phyloP scores from a whole-genome alignment of 768 basidiomycete genomes.

The Amanita polypyramis region DNA sequence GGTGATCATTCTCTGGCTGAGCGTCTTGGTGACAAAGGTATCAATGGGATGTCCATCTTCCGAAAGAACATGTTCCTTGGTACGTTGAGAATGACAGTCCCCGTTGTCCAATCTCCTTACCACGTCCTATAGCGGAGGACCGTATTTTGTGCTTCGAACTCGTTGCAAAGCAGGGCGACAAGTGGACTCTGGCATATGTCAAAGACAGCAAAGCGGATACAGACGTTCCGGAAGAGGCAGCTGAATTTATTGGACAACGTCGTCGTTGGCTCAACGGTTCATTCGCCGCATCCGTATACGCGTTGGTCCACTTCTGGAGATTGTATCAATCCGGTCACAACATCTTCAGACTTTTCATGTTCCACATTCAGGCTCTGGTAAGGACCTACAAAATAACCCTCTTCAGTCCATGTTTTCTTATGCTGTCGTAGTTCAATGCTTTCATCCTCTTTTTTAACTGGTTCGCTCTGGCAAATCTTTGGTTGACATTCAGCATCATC shows the following conservation, averaged over 20 bases:
- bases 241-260: slow-evolving; percentile 90
- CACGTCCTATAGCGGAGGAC: slow-evolving; percentile 55
- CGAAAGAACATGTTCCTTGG: slow-evolving; percentile 73
- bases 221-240: slow-evolving; percentile 83
- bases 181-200: slow-evolving; percentile 84
- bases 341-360: slow-evolving; percentile 71
- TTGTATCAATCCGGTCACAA: slow-evolving; percentile 3
- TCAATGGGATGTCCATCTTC: slow-evolving; percentile 95
- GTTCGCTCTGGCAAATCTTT: slow-evolving; percentile 88
- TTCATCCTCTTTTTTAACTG: slow-evolving; percentile 82
- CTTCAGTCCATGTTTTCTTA: neutral
- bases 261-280: slow-evolving; percentile 96
- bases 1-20: slow-evolving; percentile 89
- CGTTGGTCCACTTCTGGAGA: slow-evolving; percentile 70
- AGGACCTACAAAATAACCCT: slow-evolving; percentile 17
- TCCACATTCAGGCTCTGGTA: slow-evolving; percentile 88
- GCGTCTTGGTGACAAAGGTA: slow-evolving; percentile 86
- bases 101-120: neutral
- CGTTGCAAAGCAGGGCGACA: slow-evolving; percentile 79
- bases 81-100: slow-evolving; percentile 11
- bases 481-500: slow-evolving; percentile 91
- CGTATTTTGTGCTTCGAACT: slow-evolving; percentile 97
- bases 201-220: slow-evolving; percentile 95
- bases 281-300: slow-evolving; percentile 87
- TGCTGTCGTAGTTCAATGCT: slow-evolving; percentile 57